A percentile compares a stretch with the other conserved stretches of the same genome.
Evolutionary conservation across 169 alveolate genomes (phyloP).

Genomic region (Neospora caninum): DNA sequence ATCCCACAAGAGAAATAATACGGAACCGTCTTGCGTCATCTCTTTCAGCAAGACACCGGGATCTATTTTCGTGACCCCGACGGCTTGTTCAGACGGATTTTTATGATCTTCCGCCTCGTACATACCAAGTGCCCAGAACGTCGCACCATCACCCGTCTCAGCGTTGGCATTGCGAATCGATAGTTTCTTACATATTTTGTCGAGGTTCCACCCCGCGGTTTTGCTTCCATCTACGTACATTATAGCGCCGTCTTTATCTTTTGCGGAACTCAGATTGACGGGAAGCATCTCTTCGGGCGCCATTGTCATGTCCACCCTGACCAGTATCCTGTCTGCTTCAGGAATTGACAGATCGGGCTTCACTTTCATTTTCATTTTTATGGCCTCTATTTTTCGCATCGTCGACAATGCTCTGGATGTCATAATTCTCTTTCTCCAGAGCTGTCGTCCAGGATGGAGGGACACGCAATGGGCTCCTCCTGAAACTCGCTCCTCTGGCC

Average conservation of each 20-base stretch:
- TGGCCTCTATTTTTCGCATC: background rate
- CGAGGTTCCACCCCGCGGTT: conserved; percentile 27
- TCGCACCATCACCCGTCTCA: background rate
- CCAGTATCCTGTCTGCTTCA: background rate
- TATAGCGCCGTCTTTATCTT: background rate
- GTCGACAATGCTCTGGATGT: background rate
- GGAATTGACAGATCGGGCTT: conserved; percentile 10
- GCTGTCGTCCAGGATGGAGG: background rate
- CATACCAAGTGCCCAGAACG: conserved; percentile 22
- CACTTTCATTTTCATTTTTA: background rate
- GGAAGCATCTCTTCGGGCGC: background rate
- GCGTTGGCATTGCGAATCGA: conserved; percentile 23
- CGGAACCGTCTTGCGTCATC: background rate
- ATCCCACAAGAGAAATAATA: conserved; percentile 1
- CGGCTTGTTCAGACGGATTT: background rate
- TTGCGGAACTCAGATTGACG: background rate
- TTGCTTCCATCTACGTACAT: conserved; percentile 12
- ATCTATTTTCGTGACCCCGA: background rate
- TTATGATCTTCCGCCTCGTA: background rate
- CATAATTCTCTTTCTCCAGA: background rate
- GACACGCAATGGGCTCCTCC: background rate
- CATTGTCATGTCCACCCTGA: background rate
- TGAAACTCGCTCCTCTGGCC: background rate
- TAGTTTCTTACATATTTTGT: background rate
- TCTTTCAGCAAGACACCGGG: background rate